Base-by-base conservation (phyloP, 257 asterid species). In the Ilex asprella region DNA sequence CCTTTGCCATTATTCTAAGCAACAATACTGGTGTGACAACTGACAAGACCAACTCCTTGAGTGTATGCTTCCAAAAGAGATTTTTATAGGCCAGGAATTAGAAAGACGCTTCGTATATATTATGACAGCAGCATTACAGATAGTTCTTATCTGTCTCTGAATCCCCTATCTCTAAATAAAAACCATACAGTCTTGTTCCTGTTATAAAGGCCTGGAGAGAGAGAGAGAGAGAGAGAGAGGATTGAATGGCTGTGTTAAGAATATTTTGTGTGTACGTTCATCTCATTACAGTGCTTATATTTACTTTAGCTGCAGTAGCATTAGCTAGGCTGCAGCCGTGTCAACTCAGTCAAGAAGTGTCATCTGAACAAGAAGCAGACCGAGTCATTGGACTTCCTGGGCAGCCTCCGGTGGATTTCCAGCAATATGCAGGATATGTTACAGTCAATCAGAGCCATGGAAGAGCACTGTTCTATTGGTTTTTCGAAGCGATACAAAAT, bases 401-500 rank as follows among this genome's bases (percentile, higher is more conserved):
- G 29, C 94, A 87, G 58, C 96, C 96, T 29, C 54, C 50, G 60
- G 89, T 85, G 62, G 54, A 77, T 27, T 87, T 87, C 79, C 67
- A 60, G 61, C 96, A 88, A 43, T 88, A 88, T 21, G 86, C 94
- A 0, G 94, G 96, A 0, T 88, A 88, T 64, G 82, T 88, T 2
- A 88, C 82, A 0, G 94, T 85, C 0, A 85, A 83, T 39, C 65
- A 83, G 66, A 81, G 69, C 32, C 83, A 80, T 70, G 96, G 89
- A 21, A 79, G 96, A 66, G 94, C 94, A 58, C 81, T 88, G 74
- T 88, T 85, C 62, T 88, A 88, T 75, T 85, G 94, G 96, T 85
- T 88, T 56, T 83, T 88, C 61, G 87, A 85, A 55, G 94, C 96
- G 61, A 78, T 82, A 3, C 52, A 14, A 15, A 54, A 65, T 31